Conservation (phyloP, 148 eudicot genomes). For the Limonium bicolor region DNA sequence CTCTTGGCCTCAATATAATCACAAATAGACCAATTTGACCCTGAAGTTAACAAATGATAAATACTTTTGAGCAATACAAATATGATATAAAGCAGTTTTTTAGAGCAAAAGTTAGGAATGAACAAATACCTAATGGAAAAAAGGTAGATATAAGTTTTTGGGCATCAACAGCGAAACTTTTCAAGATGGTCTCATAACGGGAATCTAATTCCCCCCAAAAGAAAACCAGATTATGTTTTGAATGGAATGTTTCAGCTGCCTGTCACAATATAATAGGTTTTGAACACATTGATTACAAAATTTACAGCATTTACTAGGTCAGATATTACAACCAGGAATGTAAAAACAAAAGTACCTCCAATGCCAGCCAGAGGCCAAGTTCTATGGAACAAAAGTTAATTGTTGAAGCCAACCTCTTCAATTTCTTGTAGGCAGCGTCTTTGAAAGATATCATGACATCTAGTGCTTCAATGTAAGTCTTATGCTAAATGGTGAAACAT, state of each 20-base stretch:
- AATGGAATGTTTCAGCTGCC: constrained; percentile 54
- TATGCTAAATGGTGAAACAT: constrained; percentile 26
- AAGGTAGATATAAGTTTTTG: constrained; percentile 21
- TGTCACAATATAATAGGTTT: constrained; percentile 7
- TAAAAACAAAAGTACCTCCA: constrained; percentile 28
- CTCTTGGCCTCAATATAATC: constrained; percentile 17
- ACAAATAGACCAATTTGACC: constrained; percentile 24
- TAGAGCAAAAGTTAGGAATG: not conserved
- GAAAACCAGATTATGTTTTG: constrained; percentile 23
- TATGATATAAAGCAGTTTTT: not conserved
- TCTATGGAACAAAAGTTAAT: constrained; percentile 45
- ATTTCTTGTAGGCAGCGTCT: constrained; percentile 24
- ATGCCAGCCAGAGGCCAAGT: constrained; percentile 75
- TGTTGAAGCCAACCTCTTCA: constrained; percentile 24
- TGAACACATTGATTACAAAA: not conserved
- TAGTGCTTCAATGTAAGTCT: constrained; percentile 10
- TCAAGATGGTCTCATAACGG: constrained; percentile 21
- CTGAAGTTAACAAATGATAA: constrained; percentile 9
- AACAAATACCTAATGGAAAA: constrained; percentile 45
- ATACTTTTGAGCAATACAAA: not conserved
- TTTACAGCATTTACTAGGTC: not conserved
- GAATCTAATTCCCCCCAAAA: constrained; percentile 40
- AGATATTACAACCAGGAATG: not conserved
- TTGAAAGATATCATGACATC: constrained; percentile 13
- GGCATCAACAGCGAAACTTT: constrained; percentile 37